Base-by-base conservation (phyloP, 2,329 filamentous ascomycete species). In the Alternaria arbusti region DNA sequence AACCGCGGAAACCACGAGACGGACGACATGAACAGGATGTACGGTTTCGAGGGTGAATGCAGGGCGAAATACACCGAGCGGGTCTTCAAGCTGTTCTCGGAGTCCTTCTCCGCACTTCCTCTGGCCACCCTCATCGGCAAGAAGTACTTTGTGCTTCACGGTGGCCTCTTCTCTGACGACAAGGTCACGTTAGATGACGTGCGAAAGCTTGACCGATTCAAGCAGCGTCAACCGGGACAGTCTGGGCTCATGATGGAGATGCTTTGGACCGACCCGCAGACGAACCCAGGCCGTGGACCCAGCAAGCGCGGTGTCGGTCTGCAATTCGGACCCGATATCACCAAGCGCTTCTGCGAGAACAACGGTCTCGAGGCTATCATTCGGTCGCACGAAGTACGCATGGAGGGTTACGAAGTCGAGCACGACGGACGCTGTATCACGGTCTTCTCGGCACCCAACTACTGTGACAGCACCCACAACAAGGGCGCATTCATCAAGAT, bases 221-320 rank as follows among this genome's bases (percentile, higher is more conserved):
- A 88, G 79, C 96, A 98, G 82, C 88, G 93, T 65, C 95, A 98
- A 76, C 95, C 96, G 3, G 96, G 96, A 30, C 96, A 99, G 80
- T 84, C 91, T 52, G 96, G 96, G 13, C 84, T 99, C 73, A 99
- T 99, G 96, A 99, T 99, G 96, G 96, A 99, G 82, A 99, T 99
- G 96, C 87, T 99, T 50, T 99, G 96, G 96, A 98, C 96, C 1
- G 96, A 99, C 78, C 96, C 96, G 3, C 96, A 99, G 80, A 87
- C 91, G 0, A 86, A 89, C 71, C 90, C 91, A 26, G 96, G 96
- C 56, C 90, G 96, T 71, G 93, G 94, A 9, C 96, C 96, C 47
- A 97, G 94, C 85, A 99, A 99, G 86, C 89, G 96, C 78, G 96
- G 96, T 70, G 95, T 99, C 20, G 96, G 96, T 56, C 88, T 98